Evolutionary conservation across 805 yeast species (phyloP), one percentile per base, ranked within the genome.

Genomic region (Schwanniomyces polymorphus): DNA sequence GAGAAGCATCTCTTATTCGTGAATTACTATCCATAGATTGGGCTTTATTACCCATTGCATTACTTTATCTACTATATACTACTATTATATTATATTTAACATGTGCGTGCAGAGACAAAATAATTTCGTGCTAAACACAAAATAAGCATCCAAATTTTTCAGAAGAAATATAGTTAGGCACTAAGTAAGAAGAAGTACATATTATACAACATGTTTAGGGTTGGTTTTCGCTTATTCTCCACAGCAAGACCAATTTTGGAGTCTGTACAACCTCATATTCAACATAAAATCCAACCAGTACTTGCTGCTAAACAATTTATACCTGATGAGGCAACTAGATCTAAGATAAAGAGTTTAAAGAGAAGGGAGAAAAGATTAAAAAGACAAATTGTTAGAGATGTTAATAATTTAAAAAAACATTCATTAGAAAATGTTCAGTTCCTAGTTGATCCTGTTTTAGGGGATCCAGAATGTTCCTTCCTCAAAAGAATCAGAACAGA

Each of bases 361-460:
- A 63, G 69, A 53, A 72, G 60, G 55, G 77, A 73, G 53, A 57
- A 58, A 45, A 65, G 73, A 52, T 60, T 72, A 53, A 72, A 70
- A 60, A 65, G 70, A 42, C 75, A 68, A 51, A 71, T 73, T 50
- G 57, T 66, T 34, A 59, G 72, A 51, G 75, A 69, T 47, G 68
- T 69, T 33, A 69, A 64, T 55, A 71, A 70, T 58, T 64, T 69
- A 50, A 72, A 72, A 52, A 70, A 72, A 55, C 70, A 69, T 48
- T 57, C 60, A 18, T 52, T 65, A 45, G 62, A 59, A 44, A 65
- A 65, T 43, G 59, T 63, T 17, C 55, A 59, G 42, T 72, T 68
- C 53, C 49, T 60, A 39, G 74, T 87, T 27, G 97, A 91, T 66
- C 97, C 97, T 1, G 96, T 91, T 4, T 75, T 91, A 45, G 97